phyloP scores from a whole-genome alignment of 768 basidiomycete species.

The Naganishia vaughanmartiniae region DNA sequence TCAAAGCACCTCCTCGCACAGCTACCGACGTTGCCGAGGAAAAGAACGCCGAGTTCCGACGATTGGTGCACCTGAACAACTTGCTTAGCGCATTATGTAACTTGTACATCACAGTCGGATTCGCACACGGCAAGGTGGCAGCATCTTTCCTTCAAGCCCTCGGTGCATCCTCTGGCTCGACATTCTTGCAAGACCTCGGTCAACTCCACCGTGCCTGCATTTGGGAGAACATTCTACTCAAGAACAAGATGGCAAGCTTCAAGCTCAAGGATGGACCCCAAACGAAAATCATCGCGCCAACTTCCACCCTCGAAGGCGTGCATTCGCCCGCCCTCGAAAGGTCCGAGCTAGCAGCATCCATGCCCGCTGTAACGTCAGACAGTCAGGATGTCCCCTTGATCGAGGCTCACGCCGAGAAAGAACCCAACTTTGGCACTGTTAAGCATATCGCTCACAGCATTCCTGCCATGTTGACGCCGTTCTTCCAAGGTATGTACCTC shows the following conservation, averaged over 20 bases:
- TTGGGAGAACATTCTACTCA: constrained; percentile 82
- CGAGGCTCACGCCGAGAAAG: constrained; percentile 32
- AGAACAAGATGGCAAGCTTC: constrained; percentile 59
- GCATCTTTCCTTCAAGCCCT: constrained; percentile 72
- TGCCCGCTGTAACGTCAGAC: constrained; percentile 68
- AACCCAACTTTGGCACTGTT: constrained; percentile 31
- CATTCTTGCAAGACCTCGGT: constrained; percentile 71
- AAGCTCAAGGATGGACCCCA: constrained; percentile 44
- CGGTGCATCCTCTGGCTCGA: constrained; percentile 63
- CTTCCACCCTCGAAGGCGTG: not conserved
- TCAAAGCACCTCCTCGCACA: not conserved
- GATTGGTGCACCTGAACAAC: constrained; percentile 70
- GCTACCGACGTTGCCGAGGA: constrained; percentile 53
- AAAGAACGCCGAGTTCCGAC: constrained; percentile 67
- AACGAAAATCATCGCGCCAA: not conserved
- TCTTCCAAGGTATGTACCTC: constrained; percentile 31
- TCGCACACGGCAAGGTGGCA: constrained; percentile 73
- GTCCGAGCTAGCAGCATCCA: constrained; percentile 21
- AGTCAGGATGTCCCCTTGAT: constrained; percentile 60
- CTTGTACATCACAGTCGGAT: constrained; percentile 77
- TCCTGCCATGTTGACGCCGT: constrained; percentile 32
- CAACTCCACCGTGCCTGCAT: constrained; percentile 74
- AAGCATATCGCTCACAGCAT: constrained; percentile 30
- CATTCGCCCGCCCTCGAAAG: not conserved
- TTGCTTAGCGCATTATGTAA: constrained; percentile 80